Evolutionary conservation across 345 rosid species (phyloP), one percentile per base, ranked within the genome.

Genomic region (Eucalyptus virginea): DNA sequence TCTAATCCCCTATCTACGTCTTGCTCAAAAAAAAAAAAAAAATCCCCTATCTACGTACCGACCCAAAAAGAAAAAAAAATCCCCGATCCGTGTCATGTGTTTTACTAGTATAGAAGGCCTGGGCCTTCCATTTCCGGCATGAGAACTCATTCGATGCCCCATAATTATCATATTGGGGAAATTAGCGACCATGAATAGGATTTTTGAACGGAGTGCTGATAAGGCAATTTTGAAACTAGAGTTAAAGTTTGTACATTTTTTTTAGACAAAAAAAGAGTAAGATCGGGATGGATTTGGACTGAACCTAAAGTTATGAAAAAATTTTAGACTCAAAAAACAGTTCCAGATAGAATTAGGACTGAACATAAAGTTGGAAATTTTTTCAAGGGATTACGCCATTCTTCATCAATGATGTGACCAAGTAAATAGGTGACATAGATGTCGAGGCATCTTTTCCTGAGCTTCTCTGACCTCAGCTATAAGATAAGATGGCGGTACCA

Each of bases 291-390:
- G 5, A n/a, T 67, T 32, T 16, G 80, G 7, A 67, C 2, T 8
- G 3, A n/a, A 16, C 23, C 21, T n/a, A 1, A n/a, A 32, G 19
- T 32, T n/a, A 14, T 5, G 10, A 0, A n/a, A n/a, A n/a, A n/a
- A n/a, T n/a, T n/a, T n/a, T n/a, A n/a, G 21, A 65, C 10, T n/a
- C 4, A 14, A 32, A 32, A 32, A 67, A 67, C 3, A 32, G 1
- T 17, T 34, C 24, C 2, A 15, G 4, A 18, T 32, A 0, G 4
- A 69, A 17, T 69, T 32, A 5, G 0, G 4, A 17, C 3, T 34
- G 2, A 5, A 17, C 10, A 1, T n/a, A 69, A 32, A 8, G 12
- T 32, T 9, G 1, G 3, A 37, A 16, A 0, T 69, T 69, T 32
- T 13, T 32, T 32, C 3, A 30, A 4, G 6, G 3, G 37, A 69